Evolutionary conservation across 2,329 filamentous ascomycete genomes (phyloP).

Genomic region (Onygenales sp.): DNA sequence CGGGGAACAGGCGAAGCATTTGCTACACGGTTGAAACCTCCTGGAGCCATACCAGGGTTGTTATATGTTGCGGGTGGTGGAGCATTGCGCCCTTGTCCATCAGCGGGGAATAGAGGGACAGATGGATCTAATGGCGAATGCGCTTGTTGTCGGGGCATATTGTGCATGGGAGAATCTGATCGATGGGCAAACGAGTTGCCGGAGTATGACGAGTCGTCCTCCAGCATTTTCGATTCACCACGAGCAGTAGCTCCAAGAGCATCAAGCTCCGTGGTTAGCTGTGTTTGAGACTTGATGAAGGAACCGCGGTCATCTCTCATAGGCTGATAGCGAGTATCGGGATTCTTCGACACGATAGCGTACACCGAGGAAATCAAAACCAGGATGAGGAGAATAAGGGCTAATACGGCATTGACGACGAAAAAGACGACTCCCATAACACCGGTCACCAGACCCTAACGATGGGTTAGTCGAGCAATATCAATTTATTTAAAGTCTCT

Average conservation of each 20-base stretch:
- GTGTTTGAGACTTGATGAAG: constrained; percentile 92
- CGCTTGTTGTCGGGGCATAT: constrained; percentile 29
- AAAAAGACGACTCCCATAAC: constrained; percentile 86
- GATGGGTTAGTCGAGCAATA: constrained; percentile 6
- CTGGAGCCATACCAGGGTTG: constrained; percentile 11
- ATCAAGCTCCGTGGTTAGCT: constrained; percentile 79
- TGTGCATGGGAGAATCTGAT: constrained; percentile 25
- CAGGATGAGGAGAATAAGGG: constrained; percentile 72
- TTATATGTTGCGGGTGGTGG: constrained; percentile 32
- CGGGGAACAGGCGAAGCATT: constrained; percentile 25
- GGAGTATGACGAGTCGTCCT: constrained; percentile 61
- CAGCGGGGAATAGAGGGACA: constrained; percentile 37
- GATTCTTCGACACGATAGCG: constrained; percentile 83
- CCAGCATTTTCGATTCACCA: constrained; percentile 65
- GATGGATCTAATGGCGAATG: constrained; percentile 41
- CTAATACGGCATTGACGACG: constrained; percentile 74
- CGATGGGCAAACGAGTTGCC: constrained; percentile 46
- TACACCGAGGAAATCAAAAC: constrained; percentile 69
- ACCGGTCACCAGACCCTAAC: constrained; percentile 64
- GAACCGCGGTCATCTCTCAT: constrained; percentile 95
- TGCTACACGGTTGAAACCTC: constrained; percentile 12
- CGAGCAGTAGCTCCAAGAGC: constrained; percentile 81
- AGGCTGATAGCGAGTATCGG: constrained; percentile 86
- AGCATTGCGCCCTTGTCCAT: constrained; percentile 27
- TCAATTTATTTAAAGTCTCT: background rate